Evolutionary conservation across 108 stramenopile species (phyloP).

Genomic region (Cyclotella kingstonii): DNA sequence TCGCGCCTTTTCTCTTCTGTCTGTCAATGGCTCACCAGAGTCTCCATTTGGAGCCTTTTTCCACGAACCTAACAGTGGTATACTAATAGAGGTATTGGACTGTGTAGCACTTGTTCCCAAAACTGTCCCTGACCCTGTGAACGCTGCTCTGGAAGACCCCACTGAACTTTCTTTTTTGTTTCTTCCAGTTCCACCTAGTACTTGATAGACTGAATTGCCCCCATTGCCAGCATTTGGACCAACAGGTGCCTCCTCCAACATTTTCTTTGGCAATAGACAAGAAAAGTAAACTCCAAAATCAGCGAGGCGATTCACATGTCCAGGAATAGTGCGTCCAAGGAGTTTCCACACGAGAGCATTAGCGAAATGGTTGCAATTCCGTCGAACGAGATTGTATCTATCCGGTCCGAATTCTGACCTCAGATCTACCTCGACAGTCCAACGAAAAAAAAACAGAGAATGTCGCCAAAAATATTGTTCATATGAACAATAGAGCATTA

Average conservation of each 20-base stretch:
- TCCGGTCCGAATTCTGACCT: constrained; percentile 65
- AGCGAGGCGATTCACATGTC: constrained; percentile 86
- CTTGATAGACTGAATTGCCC: constrained; percentile 27
- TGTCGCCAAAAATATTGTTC: not conserved
- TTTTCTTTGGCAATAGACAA: constrained; percentile 77
- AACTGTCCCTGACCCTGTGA: constrained; percentile 53
- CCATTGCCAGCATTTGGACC: constrained; percentile 45
- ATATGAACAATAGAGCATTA: too few species aligned
- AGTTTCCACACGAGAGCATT: constrained; percentile 82
- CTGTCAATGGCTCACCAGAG: constrained; percentile 60
- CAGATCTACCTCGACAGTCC: constrained; percentile 33
- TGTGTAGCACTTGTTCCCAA: constrained; percentile 39
- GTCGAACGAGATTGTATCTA: constrained; percentile 70
- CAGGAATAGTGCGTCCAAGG: constrained; percentile 60
- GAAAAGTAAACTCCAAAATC: constrained; percentile 76
- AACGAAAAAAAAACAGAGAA: not conserved
- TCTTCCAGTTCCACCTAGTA: constrained; percentile 48
- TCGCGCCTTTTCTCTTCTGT: constrained; percentile 76
- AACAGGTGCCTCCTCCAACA: constrained; percentile 80
- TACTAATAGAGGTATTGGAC: constrained; percentile 1
- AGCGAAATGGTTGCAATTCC: constrained; percentile 94
- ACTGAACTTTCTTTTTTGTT: constrained; percentile 32
- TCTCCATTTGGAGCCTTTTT: constrained; percentile 16
- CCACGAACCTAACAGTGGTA: constrained; percentile 39
- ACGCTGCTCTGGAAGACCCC: constrained; percentile 32